These are phyloP conservation scores for Cinnamomum micranthum DNA, from an alignment of 164 flowering plant species.

Conservation along the genomic window DNA sequence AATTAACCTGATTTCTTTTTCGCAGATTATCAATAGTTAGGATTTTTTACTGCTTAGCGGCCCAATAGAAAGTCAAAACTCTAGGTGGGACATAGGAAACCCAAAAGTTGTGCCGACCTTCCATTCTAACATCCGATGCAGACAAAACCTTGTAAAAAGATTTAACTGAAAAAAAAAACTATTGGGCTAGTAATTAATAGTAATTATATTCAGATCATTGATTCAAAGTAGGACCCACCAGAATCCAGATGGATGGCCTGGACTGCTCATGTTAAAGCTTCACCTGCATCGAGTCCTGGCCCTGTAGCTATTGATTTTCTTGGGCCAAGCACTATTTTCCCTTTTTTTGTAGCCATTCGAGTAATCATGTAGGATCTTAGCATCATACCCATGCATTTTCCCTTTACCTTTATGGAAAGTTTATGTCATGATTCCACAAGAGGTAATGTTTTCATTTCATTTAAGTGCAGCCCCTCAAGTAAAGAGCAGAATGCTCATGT, in stretches of 20 bases:
- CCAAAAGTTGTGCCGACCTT: no score
- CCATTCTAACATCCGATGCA: no score
- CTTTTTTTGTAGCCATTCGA: neutral
- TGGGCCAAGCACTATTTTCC: neutral
- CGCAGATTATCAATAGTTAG: no score
- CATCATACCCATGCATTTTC: neutral
- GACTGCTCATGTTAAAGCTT: neutral
- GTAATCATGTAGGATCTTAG: neutral
- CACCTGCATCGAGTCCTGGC: neutral
- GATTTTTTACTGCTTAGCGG: no score
- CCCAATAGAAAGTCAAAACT: no score
- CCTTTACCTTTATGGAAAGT: neutral
- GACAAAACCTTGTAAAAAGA: no score
- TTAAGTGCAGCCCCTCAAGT: constrained; percentile 47
- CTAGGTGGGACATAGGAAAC: no score
- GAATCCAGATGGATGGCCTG: neutral
- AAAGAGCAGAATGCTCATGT: constrained; percentile 92
- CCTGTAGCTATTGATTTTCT: neutral
- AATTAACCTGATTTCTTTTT: no score
- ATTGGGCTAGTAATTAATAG: no score
- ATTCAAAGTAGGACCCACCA: neutral
- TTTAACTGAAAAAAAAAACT: no score
- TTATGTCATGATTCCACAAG: neutral
- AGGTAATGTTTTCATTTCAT: constrained; percentile 2
- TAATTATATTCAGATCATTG: neutral